Evolutionary conservation across 441 rosid genomes (phyloP).

Genomic region (Melastoma candidum): DNA sequence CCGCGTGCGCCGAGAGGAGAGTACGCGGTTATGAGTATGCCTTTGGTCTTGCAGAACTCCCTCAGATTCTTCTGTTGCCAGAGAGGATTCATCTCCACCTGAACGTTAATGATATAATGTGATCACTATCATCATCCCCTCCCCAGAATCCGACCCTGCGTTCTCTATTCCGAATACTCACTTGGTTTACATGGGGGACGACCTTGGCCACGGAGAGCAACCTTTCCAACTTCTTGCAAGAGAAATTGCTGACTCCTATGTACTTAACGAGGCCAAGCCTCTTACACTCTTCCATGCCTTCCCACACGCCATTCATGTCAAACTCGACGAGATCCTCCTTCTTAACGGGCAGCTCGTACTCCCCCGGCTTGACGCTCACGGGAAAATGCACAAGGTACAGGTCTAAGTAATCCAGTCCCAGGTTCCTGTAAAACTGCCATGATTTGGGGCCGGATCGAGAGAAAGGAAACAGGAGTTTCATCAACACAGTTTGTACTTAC

Average conservation of each 20-base stretch:
- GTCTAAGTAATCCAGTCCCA: no score
- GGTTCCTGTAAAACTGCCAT: no score
- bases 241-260: slow-evolving; percentile 64
- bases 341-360: no score
- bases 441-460: neutral
- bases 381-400: no score
- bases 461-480: neutral
- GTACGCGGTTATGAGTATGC: slow-evolving; percentile 32
- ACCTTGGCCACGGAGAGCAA: slow-evolving; percentile 41
- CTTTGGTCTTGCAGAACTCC: slow-evolving; percentile 26
- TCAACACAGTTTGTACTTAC: slow-evolving; percentile 13
- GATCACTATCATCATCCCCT: neutral
- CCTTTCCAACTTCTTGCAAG: slow-evolving; percentile 41
- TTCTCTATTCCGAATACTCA: slow-evolving; percentile 1
- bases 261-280: slow-evolving; percentile 43
- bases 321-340: no score
- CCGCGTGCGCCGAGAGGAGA: slow-evolving; percentile 39
- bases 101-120: neutral
- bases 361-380: no score
- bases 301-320: no score
- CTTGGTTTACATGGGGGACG: slow-evolving; percentile 47
- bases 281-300: slow-evolving; percentile 20
- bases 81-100: slow-evolving; percentile 48
- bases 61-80: slow-evolving; percentile 42
- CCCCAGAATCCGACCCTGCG: neutral